A percentile compares a stretch with the other conserved stretches of the same genome.
These are phyloP conservation scores for Ascochyta pisi DNA, from an alignment of 2,329 filamentous ascomycete species.

Conservation along the genomic window DNA sequence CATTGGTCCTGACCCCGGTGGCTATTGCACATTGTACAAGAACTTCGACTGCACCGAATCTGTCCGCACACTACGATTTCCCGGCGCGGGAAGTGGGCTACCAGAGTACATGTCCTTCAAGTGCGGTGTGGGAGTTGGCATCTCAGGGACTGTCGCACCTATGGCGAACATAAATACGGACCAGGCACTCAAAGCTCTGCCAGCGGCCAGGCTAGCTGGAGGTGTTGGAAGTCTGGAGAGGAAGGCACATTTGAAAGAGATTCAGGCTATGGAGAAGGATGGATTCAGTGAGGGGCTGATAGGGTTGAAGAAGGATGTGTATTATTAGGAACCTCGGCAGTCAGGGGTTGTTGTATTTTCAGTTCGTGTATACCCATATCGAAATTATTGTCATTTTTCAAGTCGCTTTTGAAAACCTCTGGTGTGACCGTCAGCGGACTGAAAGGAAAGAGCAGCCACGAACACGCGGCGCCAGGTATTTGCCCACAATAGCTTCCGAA, in stretches of 20 bases:
- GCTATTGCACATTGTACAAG: slow-evolving; percentile 36
- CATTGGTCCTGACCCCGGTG: slow-evolving; percentile 42
- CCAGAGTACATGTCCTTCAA: slow-evolving; percentile 35
- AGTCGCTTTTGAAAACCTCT: no score
- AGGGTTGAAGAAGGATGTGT: slow-evolving; percentile 39
- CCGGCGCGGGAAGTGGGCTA: slow-evolving; percentile 27
- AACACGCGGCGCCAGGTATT: no score
- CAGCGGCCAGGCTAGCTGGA: slow-evolving; percentile 27
- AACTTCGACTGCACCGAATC: slow-evolving; percentile 31
- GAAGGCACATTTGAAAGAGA: slow-evolving; percentile 25
- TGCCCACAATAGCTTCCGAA: no score
- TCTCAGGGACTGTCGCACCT: slow-evolving; percentile 9
- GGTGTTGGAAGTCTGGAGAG: slow-evolving; percentile 34
- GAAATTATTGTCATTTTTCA: slow-evolving; percentile 45
- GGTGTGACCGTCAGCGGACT: no score
- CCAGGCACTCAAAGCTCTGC: slow-evolving; percentile 3
- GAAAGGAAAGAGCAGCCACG: no score
- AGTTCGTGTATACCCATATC: slow-evolving; percentile 27
- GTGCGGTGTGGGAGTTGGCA: slow-evolving; percentile 26
- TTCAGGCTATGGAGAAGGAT: slow-evolving; percentile 36
- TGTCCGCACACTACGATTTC: slow-evolving; percentile 33
- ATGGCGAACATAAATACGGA: slow-evolving; percentile 3
- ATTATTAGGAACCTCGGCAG: slow-evolving; percentile 25
- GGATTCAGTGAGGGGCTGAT: slow-evolving; percentile 41
- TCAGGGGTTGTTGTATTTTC: not conserved